Evolutionary conservation across 352 stramenopile species (phyloP), one percentile per base, ranked within the genome.

Genomic region (Pythium plurisporium): DNA sequence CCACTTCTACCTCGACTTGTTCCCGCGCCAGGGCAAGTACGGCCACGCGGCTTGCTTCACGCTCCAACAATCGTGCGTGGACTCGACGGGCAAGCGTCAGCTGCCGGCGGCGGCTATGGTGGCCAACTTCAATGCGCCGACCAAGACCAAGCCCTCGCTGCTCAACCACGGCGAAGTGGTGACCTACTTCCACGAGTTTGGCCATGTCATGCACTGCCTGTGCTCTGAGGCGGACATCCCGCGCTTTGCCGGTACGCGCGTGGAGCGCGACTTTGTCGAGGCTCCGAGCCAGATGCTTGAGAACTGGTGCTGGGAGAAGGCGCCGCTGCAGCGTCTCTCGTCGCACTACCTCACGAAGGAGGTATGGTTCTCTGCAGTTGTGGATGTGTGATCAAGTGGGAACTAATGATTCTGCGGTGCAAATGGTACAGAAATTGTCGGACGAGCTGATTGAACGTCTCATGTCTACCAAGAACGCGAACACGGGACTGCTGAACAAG

Each of bases 241-340:
- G 37, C 73, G 76, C 51, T 87, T 91, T 65, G 73, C 77, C n/a
- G 79, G 87, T 52, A 82, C 85, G 45, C 71, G 86, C 43, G 77
- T 93, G 26, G 82, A 91, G 69, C 76, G 80, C 40, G 88, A 96
- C 59, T 96, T 96, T 43, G 86, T 96, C 20, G 87, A 96, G 69
- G 86, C 89, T n/a, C 89, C 89, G 33, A 91, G 74, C 55, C 89
- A 97, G 62, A 95, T 96, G 84, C 77, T 96, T 17, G 89, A 96
- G 60, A 95, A 96, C 70, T 96, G 87, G 87, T 90, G 75, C 60
- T 96, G 89, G 86, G 78, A 95, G 66, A 89, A 91, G 67, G 74
- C 79, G 53, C 76, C 86, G 23, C 59, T 97, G 36, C 72, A 91
- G 55, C 84, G 86, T 57, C 67, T 97, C 20, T 91, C 86, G 25